Base-by-base conservation (phyloP, 2,329 filamentous ascomycete species). In the Daldinia eschscholtzii region DNA sequence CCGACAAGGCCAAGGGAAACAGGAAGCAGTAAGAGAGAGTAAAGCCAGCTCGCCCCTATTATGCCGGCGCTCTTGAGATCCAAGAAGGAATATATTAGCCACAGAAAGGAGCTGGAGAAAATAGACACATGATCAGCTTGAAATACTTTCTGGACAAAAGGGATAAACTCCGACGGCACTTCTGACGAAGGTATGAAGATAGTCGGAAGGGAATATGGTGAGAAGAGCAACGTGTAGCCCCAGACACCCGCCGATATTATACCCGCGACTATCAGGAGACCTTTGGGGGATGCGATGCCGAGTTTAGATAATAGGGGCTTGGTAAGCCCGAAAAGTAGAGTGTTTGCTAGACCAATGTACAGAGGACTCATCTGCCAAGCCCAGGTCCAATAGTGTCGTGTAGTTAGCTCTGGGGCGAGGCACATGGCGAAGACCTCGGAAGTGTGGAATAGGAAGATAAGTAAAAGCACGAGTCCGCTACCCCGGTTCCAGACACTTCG, bases 371-470 rank as follows among this genome's bases (percentile, higher is more conserved):
- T 52, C 57, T 76, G 75, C 75, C 74, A 76, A 18, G 71, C 72
- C 72, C 72, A 76, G 13, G 70, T 67, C 74, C 73, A 74, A 33
- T 62, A 74, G 50, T 76, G 73, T 2, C 73, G 70, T 1, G 65
- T 72, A 18, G 57, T 42, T 2, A 48, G 35, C 13, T 75, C 72
- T 0, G 70, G 70, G 3, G 70, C 57, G 3, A 73, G 48, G 41
- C 67, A 75, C 50, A 69, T 71, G 37, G 57, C 62, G 15, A 72
- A 67, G 6, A 75, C 65, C 44, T 72, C 61, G 15, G 61, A 57
- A 9, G 71, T 73, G 57, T 76, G 73, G n/a, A 77, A 58, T 7
- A 57, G 12, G 5, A 76, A 44, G 7, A 74, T 33, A 26, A 74
- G 28, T 3, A 53, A 5, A 37, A 74, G 39, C 18, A 73, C 20